phyloP scores from a whole-genome alignment of 352 stramenopile genomes.

The Phytophthora quininea region DNA sequence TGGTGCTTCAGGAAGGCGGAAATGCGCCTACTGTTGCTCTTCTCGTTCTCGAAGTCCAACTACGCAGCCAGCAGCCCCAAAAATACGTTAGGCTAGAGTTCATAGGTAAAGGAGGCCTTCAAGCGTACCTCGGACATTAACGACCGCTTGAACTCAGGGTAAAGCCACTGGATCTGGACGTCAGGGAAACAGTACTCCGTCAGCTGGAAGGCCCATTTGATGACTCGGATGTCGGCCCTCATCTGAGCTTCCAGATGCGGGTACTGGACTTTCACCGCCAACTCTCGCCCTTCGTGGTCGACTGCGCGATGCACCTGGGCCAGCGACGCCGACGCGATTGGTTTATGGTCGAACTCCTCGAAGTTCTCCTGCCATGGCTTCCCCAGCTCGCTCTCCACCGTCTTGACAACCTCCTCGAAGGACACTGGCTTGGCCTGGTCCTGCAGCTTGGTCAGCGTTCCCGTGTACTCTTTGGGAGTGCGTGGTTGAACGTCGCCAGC shows the following conservation, averaged over 20 bases:
- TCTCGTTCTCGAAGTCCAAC: constrained; percentile 89
- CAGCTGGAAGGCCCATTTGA: constrained; percentile 58
- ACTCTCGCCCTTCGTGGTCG: constrained; percentile 80
- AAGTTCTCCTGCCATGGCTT: constrained; percentile 88
- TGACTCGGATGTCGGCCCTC: constrained; percentile 72
- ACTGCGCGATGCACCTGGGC: constrained; percentile 96
- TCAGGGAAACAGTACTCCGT: constrained; percentile 90
- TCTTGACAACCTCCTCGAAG: constrained; percentile 52
- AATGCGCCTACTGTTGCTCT: constrained; percentile 78
- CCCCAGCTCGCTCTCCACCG: constrained; percentile 69
- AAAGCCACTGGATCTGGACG: constrained; percentile 94
- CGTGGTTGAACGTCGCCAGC: constrained; percentile 96
- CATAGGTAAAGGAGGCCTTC: background rate
- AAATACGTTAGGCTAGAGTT: background rate
- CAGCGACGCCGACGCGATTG: constrained; percentile 96
- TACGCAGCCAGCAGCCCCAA: constrained; percentile 22
- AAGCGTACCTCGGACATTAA: constrained; percentile 66
- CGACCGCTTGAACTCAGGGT: constrained; percentile 93
- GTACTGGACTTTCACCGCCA: constrained; percentile 98
- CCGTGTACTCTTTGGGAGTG: constrained; percentile 94
- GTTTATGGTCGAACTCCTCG: constrained; percentile 85
- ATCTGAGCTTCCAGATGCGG: constrained; percentile 84
- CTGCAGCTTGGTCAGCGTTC: constrained; percentile 91
- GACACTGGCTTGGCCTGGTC: constrained; percentile 87
- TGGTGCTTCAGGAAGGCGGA: constrained; percentile 62